Percentiles rank a stretch among this genome's conserved stretches.
Evolutionary conservation across 208 protist species (phyloP).

Genomic region (Leishmania aethiopica): DNA sequence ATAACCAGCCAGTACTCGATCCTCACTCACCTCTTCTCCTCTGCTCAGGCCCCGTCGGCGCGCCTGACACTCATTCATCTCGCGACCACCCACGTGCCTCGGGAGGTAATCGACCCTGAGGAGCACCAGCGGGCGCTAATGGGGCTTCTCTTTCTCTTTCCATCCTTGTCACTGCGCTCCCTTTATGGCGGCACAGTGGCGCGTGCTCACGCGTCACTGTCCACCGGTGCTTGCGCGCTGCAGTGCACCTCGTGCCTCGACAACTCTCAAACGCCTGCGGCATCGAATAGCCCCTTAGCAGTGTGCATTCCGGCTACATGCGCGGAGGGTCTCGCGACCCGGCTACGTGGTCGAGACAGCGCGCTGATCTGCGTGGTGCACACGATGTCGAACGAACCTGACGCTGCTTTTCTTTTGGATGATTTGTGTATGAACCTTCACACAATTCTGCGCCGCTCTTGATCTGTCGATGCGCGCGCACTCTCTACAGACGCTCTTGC

Average conservation of each 20-base stretch:
- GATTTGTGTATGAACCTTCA: conserved; percentile 1
- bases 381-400: neutral
- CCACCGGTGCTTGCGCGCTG: neutral
- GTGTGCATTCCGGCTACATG: neutral
- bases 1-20: conserved; percentile 25
- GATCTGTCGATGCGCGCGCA: neutral
- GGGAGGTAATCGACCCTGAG: neutral
- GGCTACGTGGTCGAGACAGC: neutral
- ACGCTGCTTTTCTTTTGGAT: conserved; percentile 6
- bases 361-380: conserved; percentile 10
- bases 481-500: neutral
- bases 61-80: conserved; percentile 25
- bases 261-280: neutral
- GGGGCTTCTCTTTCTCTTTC: conserved; percentile 23
- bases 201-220: neutral
- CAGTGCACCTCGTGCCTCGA: neutral
- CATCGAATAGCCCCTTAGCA: neutral
- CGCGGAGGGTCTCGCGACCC: neutral
- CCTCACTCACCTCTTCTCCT: conserved; percentile 16
- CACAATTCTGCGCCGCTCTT: neutral
- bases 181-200: conserved; percentile 12
- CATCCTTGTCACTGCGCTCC: neutral
- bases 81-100: neutral
- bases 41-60: neutral
- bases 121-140: neutral